These are phyloP conservation scores for Lichenothelia convexa DNA, from an alignment of 495 filamentous ascomycete species.

Conservation along the genomic window DNA sequence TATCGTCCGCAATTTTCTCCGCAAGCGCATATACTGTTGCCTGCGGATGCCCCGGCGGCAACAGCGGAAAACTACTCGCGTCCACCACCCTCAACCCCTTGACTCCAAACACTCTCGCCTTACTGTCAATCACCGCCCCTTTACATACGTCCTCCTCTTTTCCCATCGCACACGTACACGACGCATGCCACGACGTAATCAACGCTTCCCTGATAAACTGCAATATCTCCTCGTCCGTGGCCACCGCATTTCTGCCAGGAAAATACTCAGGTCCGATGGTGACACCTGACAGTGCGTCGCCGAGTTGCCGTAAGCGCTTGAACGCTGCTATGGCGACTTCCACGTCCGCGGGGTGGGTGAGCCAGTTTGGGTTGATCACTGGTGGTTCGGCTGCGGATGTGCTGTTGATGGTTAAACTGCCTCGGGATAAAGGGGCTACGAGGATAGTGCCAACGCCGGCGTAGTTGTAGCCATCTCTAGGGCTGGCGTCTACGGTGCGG, in stretches of 20 bases:
- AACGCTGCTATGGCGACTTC: conserved; percentile 10
- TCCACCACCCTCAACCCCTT: conserved; percentile 10
- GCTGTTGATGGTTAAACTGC: conserved; percentile 5
- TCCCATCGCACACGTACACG: conserved; percentile 11
- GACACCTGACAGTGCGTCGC: neutral
- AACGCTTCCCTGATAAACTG: conserved; percentile 4
- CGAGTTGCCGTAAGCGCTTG: conserved; percentile 8
- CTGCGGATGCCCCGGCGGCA: conserved; percentile 9
- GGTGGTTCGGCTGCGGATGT: conserved; percentile 2
- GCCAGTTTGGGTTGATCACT: conserved; percentile 13
- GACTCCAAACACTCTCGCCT: conserved; percentile 9
- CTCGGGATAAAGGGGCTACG: conserved; percentile 7
- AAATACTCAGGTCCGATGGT: conserved; percentile 8
- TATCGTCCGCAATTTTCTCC: conserved; percentile 8
- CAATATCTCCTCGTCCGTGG: conserved; percentile 13
- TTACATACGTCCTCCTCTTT: conserved; percentile 3
- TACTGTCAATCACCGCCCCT: conserved; percentile 9
- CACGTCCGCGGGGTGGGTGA: conserved; percentile 10
- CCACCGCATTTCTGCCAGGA: conserved; percentile 7
- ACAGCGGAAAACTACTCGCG: conserved; percentile 6
- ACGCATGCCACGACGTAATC: conserved; percentile 6
- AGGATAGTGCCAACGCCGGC: conserved; percentile 1
- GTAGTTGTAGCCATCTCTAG: neutral
- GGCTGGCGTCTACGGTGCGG: neutral
- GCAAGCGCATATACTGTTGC: conserved; percentile 6